Base-by-base conservation (phyloP, 2,329 filamentous ascomycete species). In the Aureobasidium leucospermi region DNA sequence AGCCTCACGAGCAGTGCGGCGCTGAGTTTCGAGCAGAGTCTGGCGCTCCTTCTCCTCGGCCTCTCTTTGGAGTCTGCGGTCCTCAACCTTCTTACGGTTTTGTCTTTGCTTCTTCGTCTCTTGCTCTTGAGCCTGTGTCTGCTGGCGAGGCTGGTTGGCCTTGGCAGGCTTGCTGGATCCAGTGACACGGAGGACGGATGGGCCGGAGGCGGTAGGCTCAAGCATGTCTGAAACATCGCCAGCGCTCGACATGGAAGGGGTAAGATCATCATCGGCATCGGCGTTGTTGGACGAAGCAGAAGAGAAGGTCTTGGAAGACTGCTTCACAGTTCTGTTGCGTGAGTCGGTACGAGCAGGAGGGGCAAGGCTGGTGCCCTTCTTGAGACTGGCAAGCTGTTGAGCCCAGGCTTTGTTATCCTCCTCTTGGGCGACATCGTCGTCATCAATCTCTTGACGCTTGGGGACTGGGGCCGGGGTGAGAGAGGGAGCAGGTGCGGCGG, bases 71-170 rank as follows among this genome's bases (percentile, higher is more conserved):
- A 80, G 78, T 79, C 90, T 94, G 68, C 85, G 85, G 60, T 85
- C 87, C 75, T 96, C 91, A 39, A 83, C 85, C 84, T 96, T 96
- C 78, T 88, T 85, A 66, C 87, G 84, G 77, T 96, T 94, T 78
- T 96, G 92, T 62, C 91, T 86, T 78, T 96, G 90, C 80, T 96
- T 96, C 87, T 96, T 96, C 19, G 87, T 88, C 79, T 96, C 89
- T 16, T 81, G 82, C 51, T 82, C 81, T 72, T 89, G 85, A 64
- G 83, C 70, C 60, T 74, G 79, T 42, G 80, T 77, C 76, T 86
- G 84, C 56, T 80, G 76, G 74, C 86, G 85, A 63, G 82, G 78
- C 75, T 86, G 82, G 70, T 81, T 73, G 36, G 73, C 63, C 59
- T 75, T 74, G 64, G 74, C 72, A 19, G 77, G 75, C 75, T 80